Base-by-base conservation (phyloP, 345 rosid genomes). In the Eucalyptus caleyi region DNA sequence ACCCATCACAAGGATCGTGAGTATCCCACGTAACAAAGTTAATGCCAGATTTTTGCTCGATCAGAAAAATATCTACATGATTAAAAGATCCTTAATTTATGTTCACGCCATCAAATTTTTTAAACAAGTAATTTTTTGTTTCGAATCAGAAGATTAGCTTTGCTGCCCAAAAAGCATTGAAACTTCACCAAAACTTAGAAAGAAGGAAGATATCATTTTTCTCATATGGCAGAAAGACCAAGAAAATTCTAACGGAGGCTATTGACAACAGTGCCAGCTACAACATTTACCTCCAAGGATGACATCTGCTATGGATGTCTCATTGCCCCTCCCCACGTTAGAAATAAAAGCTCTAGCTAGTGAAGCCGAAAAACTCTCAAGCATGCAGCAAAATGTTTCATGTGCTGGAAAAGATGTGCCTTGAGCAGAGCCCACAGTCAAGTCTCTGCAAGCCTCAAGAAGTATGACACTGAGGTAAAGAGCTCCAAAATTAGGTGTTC, bases 391-490 rank as follows among this genome's bases (percentile, higher is more conserved):
- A 92, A 94, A 96, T 86, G 91, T 88, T 90, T 93, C 95, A 86
- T 93, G 91, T n/a, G 87, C 92, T 88, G 88, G 89, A 80, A 50
- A 67, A 91, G 91, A 83, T 72, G 85, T 59, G 67, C 50, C 90
- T 88, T 90, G 90, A 83, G 89, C 91, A 49, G 93, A 90, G 89
- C 87, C 91, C 56, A 89, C 54, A 87, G 86, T 88, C 91, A 95
- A 91, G 89, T 97, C 96, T 93, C 94, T 94, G 88, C 95, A 94
- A 88, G 98, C 96, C 90, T 91, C 92, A 90, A 97, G 97, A 90
- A 98, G 95, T 90, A 94, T 94, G 50, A 94, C 90, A 92, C 94
- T 93, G 83, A 98, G 95, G 93, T 94, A 95, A 90, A 96, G 93
- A 90, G 95, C 95, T 89, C 97, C 99, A 72, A 93, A 93, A 91